Percentiles rank a stretch among this genome's conserved stretches.
Evolutionary conservation across 768 basidiomycete genomes (phyloP).

Genomic region (Termitomyces titanicus): DNA sequence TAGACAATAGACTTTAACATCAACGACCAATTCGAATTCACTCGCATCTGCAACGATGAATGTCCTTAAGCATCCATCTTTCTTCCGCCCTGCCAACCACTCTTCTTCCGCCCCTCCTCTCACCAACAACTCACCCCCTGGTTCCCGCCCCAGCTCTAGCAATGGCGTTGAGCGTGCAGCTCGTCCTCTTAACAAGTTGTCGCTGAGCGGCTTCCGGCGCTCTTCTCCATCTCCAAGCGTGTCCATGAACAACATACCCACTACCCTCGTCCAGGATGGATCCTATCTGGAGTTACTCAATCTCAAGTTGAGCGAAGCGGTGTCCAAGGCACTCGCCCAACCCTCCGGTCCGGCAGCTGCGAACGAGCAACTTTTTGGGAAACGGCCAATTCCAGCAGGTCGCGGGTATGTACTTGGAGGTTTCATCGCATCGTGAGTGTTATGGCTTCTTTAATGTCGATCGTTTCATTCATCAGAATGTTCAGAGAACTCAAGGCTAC

Average conservation of each 20-base stretch:
- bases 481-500: slow-evolving; percentile 67
- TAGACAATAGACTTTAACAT: slow-evolving; percentile 24
- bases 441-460: slow-evolving; percentile 1
- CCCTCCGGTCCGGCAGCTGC: slow-evolving; percentile 50
- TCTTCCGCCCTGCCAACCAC: slow-evolving; percentile 62
- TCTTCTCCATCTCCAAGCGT: slow-evolving; percentile 44
- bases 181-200: slow-evolving; percentile 54
- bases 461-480: slow-evolving; percentile 10
- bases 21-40: not conserved
- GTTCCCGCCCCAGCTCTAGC: slow-evolving; percentile 35
- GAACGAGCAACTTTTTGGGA: slow-evolving; percentile 58
- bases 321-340: slow-evolving; percentile 70
- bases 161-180: slow-evolving; percentile 39
- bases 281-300: slow-evolving; percentile 76
- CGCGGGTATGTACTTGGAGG: slow-evolving; percentile 65
- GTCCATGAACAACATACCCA: slow-evolving; percentile 29
- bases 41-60: slow-evolving; percentile 44
- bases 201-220: slow-evolving; percentile 56
- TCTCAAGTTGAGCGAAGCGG: slow-evolving; percentile 77
- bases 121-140: slow-evolving; percentile 18
- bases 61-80: slow-evolving; percentile 62
- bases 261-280: slow-evolving; percentile 66
- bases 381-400: slow-evolving; percentile 69
- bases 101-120: slow-evolving; percentile 58
- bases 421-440: slow-evolving; percentile 67